Evolutionary conservation across 345 rosid species (phyloP).

Genomic region (Cardamine resedifolia): DNA sequence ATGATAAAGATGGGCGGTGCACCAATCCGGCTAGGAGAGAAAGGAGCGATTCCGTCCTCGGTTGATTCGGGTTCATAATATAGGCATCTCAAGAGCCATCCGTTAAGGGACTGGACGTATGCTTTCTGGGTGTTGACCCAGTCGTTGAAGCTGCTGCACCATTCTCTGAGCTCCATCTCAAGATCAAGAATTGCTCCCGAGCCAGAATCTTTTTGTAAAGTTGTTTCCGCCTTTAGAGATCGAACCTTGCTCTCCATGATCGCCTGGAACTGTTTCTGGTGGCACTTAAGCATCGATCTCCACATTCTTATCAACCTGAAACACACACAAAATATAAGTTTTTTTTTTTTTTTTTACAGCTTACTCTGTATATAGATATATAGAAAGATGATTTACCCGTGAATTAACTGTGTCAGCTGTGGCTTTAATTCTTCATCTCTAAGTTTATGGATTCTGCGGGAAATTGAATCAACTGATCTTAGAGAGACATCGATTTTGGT

Average conservation of each 20-base stretch:
- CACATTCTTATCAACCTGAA: slow-evolving; percentile 90
- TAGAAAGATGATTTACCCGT: slow-evolving; percentile 50
- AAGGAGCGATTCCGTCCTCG: slow-evolving; percentile 77
- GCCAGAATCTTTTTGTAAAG: slow-evolving; percentile 58
- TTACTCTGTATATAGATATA: background rate
- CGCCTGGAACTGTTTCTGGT: slow-evolving; percentile 86
- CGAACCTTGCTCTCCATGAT: slow-evolving; percentile 81
- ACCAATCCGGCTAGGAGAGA: slow-evolving; percentile 80
- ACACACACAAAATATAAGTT: background rate
- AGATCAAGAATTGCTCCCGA: slow-evolving; percentile 66
- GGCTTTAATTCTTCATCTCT: slow-evolving; percentile 93
- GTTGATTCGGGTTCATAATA: slow-evolving; percentile 67
- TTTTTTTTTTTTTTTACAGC: background rate
- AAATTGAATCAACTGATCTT: slow-evolving; percentile 70
- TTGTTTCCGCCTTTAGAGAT: slow-evolving; percentile 57
- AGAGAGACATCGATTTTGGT: slow-evolving; percentile 71
- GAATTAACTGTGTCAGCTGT: slow-evolving; percentile 67
- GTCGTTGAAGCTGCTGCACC: slow-evolving; percentile 66
- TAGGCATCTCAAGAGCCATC: slow-evolving; percentile 78
- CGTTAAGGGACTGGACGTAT: slow-evolving; percentile 63
- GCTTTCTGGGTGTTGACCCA: slow-evolving; percentile 79
- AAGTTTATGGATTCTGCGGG: slow-evolving; percentile 74
- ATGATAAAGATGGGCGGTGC: slow-evolving; percentile 79
- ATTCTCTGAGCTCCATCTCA: slow-evolving; percentile 75
- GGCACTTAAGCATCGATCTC: slow-evolving; percentile 91